These are phyloP conservation scores for Laguncularia racemosa DNA, from an alignment of 345 rosid genomes.

Conservation along the genomic window DNA sequence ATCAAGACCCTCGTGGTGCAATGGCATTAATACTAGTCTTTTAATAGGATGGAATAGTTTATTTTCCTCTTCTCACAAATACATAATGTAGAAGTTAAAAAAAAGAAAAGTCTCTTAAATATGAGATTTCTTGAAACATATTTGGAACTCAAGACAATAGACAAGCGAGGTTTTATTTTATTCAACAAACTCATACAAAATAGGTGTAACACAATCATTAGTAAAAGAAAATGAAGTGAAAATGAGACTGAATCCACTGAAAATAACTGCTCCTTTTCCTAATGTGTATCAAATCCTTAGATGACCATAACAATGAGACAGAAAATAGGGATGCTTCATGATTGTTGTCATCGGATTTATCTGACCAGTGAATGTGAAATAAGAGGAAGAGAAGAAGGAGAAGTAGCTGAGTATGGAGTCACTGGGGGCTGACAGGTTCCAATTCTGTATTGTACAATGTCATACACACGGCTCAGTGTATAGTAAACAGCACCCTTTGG, in stretches of 20 bases:
- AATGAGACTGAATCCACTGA: constrained; percentile 3
- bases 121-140: too few relatives aligned
- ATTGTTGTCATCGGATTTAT: constrained; percentile 9
- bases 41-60: too few relatives aligned
- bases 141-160: too few relatives aligned
- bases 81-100: too few relatives aligned
- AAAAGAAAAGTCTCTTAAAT: too few relatives aligned
- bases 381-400: background rate
- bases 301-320: constrained; percentile 15
- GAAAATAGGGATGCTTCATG: constrained; percentile 6
- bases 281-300: constrained; percentile 3
- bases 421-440: constrained; percentile 10
- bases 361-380: background rate
- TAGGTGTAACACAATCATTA: too few relatives aligned
- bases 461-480: constrained; percentile 12
- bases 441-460: constrained; percentile 15
- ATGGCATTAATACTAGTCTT: too few relatives aligned
- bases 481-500: constrained; percentile 12
- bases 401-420: background rate
- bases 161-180: too few relatives aligned
- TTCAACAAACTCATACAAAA: too few relatives aligned
- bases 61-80: too few relatives aligned
- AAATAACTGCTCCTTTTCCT: background rate
- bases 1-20: too few relatives aligned
- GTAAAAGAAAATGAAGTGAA: background rate